Evolutionary conservation across 495 filamentous ascomycete genomes (phyloP), one percentile per base, ranked within the genome.

Genomic region (Physcia stellaris): DNA sequence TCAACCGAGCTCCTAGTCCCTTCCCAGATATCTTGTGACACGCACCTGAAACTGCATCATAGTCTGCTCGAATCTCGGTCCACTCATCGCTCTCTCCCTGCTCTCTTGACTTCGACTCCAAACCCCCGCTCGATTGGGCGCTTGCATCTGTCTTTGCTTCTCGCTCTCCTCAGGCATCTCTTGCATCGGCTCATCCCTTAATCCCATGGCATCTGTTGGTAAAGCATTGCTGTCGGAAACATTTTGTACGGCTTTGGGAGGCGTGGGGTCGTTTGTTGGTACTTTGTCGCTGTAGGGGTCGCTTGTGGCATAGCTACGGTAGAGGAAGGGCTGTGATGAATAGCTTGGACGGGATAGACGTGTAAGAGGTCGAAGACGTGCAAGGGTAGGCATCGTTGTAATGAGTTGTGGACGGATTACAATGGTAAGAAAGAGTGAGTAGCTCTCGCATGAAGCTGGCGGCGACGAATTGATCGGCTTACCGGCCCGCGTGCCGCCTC

Each of bases 21-120:
- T n/a, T n/a, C n/a, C n/a, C n/a, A 11, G 28, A 23, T 5, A 4
- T n/a, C n/a, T n/a, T n/a, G n/a, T n/a, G n/a, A 17, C 35, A 63
- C 80, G 37, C 61, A 94, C 86, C 78, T 94, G 90, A 50, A 74
- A 64, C 52, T 79, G 75, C 66, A 94, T 82, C 46, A 87, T 81
- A 12, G 83, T 95, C 72, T 95, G 88, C 68, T 98, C 90, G 51
- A 98, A 98, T 45, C 90, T 68, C 45, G 90, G 90, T 24, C 90
- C 90, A 12, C 71, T 68, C 90, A 98, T 98, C 13, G 82, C 90
- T 58, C 71, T 55, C 34, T 68, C 68, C 43, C 88, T 67, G 12
- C 83, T 80, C 56, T 72, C 71, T 70, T 98, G 90, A 63, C 71
- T 86, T 46, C 72, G 58, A 26, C 81, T 80, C 90, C 90, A 98